Percentiles rank a stretch among this genome's conserved stretches.
Evolutionary conservation across 2,329 filamentous ascomycete genomes (phyloP).

Genomic region (Colletotrichum sp.): DNA sequence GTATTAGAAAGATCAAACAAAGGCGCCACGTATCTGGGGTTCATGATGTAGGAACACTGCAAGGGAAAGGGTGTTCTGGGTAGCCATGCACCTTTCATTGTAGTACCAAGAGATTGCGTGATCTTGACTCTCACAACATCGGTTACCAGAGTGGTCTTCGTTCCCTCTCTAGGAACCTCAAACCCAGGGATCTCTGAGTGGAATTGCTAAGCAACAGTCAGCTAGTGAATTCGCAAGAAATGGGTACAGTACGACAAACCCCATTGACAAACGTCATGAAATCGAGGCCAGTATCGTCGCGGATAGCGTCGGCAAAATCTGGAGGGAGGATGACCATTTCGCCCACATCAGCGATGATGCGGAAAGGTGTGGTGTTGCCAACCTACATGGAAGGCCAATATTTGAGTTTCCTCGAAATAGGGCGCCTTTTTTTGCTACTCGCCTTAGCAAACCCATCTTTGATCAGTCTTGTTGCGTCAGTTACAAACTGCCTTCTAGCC

Average conservation of each 20-base stretch:
- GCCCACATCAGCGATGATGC: background rate
- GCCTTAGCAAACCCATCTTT: background rate
- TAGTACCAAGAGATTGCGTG: background rate
- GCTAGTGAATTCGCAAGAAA: background rate
- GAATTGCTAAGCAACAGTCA: background rate
- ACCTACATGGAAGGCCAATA: background rate
- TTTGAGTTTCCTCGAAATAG: background rate
- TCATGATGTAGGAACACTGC: too few species aligned
- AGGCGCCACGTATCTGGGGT: too few species aligned
- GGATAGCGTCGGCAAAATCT: background rate
- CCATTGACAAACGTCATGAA: background rate
- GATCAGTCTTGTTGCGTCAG: background rate
- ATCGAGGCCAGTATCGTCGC: background rate
- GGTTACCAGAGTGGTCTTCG: background rate
- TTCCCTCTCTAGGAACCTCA: background rate
- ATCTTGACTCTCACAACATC: background rate
- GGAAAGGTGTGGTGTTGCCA: background rate
- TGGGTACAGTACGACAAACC: background rate
- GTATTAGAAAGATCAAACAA: too few species aligned
- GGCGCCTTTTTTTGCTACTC: fast-evolving
- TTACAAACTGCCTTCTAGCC: background rate
- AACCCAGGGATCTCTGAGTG: background rate
- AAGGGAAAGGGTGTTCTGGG: too few species aligned
- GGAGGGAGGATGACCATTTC: background rate
- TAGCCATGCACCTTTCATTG: too few species aligned